Percentiles rank a stretch among this genome's conserved stretches.
These are phyloP conservation scores for Colletotrichum sp. DNA, from an alignment of 2,329 filamentous ascomycete genomes.

Conservation along the genomic window DNA sequence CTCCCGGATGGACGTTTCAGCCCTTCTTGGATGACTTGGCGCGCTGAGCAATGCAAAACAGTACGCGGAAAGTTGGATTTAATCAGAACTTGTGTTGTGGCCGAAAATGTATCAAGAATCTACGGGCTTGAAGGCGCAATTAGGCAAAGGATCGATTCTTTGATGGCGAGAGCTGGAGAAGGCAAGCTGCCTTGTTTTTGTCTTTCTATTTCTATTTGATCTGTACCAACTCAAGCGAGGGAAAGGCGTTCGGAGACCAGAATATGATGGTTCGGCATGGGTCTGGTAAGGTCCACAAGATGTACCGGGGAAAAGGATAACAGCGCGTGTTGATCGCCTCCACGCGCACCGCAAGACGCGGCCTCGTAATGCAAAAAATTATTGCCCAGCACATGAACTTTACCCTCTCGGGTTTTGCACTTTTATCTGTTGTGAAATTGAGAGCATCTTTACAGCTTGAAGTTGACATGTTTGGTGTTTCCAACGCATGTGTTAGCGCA, in stretches of 20 bases:
- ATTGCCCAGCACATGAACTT: not conserved
- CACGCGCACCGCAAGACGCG: not conserved
- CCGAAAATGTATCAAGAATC: not conserved
- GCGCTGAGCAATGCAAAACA: not conserved
- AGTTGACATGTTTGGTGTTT: not conserved
- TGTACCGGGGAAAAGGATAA: not conserved
- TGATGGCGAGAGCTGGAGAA: not conserved
- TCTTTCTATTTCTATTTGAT: not conserved
- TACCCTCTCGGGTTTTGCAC: not conserved
- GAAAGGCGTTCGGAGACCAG: constrained; percentile 9
- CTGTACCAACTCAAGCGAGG: constrained; percentile 6
- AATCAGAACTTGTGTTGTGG: not conserved
- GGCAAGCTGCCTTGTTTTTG: not conserved
- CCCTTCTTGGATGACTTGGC: constrained; percentile 1
- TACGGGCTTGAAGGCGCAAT: not conserved
- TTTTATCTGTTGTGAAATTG: not conserved
- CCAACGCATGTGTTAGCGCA: not conserved
- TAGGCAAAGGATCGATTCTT: not conserved
- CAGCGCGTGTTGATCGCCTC: not conserved
- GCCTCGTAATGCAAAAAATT: not conserved
- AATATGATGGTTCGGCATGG: constrained; percentile 5
- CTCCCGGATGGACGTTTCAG: constrained; percentile 16
- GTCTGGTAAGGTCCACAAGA: not conserved
- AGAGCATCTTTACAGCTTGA: not conserved
- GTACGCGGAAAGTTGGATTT: not conserved